phyloP scores from a whole-genome alignment of 2,329 filamentous ascomycete species.

The Ampelomyces quisqualis region DNA sequence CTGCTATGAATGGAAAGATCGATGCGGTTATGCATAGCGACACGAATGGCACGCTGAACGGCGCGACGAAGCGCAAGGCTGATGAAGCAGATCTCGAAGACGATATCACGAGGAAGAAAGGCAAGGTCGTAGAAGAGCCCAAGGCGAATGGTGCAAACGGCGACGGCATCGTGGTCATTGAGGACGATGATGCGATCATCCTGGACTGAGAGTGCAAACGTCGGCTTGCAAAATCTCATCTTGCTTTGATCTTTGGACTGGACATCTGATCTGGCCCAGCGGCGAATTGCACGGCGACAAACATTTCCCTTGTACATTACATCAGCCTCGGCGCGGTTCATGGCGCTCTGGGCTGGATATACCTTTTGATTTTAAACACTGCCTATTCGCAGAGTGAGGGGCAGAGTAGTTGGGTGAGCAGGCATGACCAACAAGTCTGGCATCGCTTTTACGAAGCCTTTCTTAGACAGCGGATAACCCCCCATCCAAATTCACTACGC shows the following conservation, averaged over 20 bases:
- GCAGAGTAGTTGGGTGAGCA: too few species aligned
- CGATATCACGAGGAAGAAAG: constrained; percentile 42
- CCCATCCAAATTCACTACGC: constrained; percentile 81
- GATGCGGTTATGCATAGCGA: constrained; percentile 1
- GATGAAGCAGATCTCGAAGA: constrained; percentile 46
- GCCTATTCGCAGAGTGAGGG: too few species aligned
- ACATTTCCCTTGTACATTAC: too few species aligned
- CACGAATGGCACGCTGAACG: constrained; percentile 34
- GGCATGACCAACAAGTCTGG: too few species aligned
- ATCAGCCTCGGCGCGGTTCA: too few species aligned
- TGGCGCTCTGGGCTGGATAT: too few species aligned
- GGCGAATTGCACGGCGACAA: too few species aligned
- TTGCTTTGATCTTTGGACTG: too few species aligned
- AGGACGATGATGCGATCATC: constrained; percentile 42
- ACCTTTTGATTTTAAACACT: too few species aligned
- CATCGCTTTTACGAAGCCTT: too few species aligned
- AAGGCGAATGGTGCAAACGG: constrained; percentile 13
- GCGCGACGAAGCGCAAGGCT: constrained; percentile 46
- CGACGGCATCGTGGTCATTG: constrained; percentile 42
- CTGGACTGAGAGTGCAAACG: constrained; percentile 27
- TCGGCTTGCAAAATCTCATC: too few species aligned
- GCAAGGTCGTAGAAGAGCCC: constrained; percentile 42
- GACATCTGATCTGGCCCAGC: too few species aligned
- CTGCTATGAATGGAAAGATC: constrained; percentile 15
- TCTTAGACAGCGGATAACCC: constrained; percentile 66